phyloP scores from a whole-genome alignment of 257 asterid genomes.

The Coffea canephora region DNA sequence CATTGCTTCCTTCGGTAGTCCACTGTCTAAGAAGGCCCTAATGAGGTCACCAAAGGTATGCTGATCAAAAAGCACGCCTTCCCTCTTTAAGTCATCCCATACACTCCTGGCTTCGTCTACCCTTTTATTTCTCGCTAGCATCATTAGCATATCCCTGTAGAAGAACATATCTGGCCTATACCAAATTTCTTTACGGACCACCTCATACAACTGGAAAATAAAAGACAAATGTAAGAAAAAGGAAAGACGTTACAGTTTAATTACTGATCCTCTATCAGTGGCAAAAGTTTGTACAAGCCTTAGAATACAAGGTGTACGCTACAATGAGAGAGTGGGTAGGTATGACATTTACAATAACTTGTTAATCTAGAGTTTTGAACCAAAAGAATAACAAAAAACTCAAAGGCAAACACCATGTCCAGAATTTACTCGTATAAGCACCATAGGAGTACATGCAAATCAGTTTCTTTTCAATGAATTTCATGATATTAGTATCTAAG shows the following conservation, averaged over 20 bases:
- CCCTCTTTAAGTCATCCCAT: constrained; percentile 73
- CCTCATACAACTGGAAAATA: constrained; percentile 55
- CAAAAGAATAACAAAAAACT: too few species aligned
- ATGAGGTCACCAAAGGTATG: constrained; percentile 93
- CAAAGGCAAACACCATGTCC: too few species aligned
- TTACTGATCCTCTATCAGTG: too few species aligned
- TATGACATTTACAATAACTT: too few species aligned
- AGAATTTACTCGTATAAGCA: too few species aligned
- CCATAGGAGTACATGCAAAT: too few species aligned
- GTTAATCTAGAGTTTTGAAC: too few species aligned
- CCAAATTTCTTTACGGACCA: constrained; percentile 84
- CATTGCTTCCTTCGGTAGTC: constrained; percentile 76
- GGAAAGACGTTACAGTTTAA: too few species aligned
- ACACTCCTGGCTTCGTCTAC: constrained; percentile 59
- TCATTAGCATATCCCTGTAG: constrained; percentile 87
- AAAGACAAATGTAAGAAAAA: constrained; percentile 9
- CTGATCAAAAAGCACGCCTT: constrained; percentile 84
- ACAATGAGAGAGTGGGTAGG: too few species aligned
- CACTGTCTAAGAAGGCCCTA: constrained; percentile 72
- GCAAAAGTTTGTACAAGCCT: neutral
- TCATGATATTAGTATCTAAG: too few species aligned
- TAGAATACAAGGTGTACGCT: too few species aligned
- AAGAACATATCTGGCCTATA: constrained; percentile 94
- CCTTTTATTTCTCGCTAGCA: constrained; percentile 86
- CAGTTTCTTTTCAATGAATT: too few species aligned